Conservation (phyloP, 352 stramenopile species). For the Blastocystis sp. region DNA sequence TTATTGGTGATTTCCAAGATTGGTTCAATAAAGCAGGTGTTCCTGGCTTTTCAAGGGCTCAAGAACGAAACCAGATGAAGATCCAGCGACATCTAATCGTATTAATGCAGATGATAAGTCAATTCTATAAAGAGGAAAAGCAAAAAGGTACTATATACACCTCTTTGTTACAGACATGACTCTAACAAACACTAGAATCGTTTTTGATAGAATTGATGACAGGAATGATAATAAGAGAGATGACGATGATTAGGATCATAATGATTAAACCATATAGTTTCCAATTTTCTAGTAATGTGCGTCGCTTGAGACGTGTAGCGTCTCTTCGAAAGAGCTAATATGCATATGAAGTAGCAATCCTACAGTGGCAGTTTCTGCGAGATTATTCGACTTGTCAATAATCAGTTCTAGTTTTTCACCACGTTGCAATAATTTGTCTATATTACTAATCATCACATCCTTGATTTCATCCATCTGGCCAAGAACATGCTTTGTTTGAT, state of each 20-base stretch:
- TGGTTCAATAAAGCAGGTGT: slow-evolving; percentile 9
- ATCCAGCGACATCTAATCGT: not conserved
- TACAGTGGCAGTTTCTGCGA: slow-evolving; percentile 82
- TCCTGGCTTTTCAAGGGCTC: not conserved
- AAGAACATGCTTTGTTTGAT: slow-evolving; percentile 83
- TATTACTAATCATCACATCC: slow-evolving; percentile 96
- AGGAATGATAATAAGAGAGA: slow-evolving; percentile 1
- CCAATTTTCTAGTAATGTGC: not conserved
- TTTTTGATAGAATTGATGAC: not conserved
- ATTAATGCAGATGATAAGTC: slow-evolving; percentile 14
- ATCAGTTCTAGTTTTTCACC: slow-evolving; percentile 96
- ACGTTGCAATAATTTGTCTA: slow-evolving; percentile 93
- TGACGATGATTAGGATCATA: slow-evolving; percentile 20
- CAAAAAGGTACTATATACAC: not conserved
- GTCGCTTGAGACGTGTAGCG: not conserved
- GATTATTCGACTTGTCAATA: slow-evolving; percentile 84
- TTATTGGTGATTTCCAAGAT: slow-evolving; percentile 36
- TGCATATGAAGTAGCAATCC: not conserved
- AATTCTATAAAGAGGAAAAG: not conserved
- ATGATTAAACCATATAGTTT: slow-evolving; percentile 12
- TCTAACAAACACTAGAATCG: slow-evolving; percentile 17
- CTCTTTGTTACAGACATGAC: not conserved
- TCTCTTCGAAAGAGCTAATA: slow-evolving; percentile 8
- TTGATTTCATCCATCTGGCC: slow-evolving; percentile 94
- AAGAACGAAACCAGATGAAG: slow-evolving; percentile 18